A percentile compares a stretch with the other conserved stretches of the same genome.
Conservation (phyloP, 495 filamentous ascomycete species). For the Apodospora peruviana region DNA sequence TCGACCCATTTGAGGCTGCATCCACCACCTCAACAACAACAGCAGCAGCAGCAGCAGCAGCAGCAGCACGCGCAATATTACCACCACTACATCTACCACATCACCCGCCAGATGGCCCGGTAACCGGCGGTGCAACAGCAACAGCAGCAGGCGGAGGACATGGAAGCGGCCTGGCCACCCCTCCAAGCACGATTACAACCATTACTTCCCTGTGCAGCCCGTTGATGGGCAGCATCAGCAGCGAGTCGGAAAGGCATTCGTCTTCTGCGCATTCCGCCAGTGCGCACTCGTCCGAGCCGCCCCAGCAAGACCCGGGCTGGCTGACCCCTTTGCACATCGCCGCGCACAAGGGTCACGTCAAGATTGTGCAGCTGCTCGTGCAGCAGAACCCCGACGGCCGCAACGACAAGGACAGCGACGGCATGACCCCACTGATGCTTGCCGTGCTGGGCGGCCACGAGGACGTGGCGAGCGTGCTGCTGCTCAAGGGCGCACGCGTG, state of each 20-base stretch:
- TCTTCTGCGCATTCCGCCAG: too few relatives aligned
- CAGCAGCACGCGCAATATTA: neutral
- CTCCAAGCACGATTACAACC: neutral
- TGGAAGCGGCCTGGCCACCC: neutral
- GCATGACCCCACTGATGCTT: constrained; percentile 18
- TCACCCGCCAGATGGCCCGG: neutral
- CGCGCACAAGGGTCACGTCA: constrained; percentile 16
- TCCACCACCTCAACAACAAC: neutral
- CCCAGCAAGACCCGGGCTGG: constrained; percentile 11
- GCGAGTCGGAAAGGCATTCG: too few relatives aligned
- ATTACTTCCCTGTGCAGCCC: neutral
- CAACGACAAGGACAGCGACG: constrained; percentile 21
- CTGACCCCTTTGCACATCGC: constrained; percentile 22
- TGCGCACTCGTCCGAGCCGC: neutral
- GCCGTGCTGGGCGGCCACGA: constrained; percentile 11
- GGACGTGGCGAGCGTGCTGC: constrained; percentile 8
- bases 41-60: neutral
- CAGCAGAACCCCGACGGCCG: constrained; percentile 1
- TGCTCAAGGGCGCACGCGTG: constrained; percentile 14
- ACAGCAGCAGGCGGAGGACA: neutral
- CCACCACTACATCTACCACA: too few relatives aligned
- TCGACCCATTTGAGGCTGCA: neutral
- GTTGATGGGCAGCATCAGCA: neutral
- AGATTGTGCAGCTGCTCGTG: constrained; percentile 14
- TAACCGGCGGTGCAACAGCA: neutral